A percentile compares a stretch with the other conserved stretches of the same genome.
These are phyloP conservation scores for Pisolithus microcarpus DNA, from an alignment of 768 basidiomycete genomes.

Conservation along the genomic window DNA sequence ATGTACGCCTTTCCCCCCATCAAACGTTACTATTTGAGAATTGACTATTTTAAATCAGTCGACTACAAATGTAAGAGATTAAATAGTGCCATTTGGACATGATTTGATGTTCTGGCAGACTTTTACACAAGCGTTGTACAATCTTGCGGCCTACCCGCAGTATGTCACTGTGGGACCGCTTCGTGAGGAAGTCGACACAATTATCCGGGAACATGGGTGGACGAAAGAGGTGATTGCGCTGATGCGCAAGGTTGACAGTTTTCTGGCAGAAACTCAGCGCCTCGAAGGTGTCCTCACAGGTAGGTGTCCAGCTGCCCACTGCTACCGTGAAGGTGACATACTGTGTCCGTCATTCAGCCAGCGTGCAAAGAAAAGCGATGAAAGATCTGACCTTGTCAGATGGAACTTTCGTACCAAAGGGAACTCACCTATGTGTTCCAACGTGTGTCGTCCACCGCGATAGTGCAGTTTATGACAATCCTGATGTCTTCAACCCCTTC, in stretches of 20 bases:
- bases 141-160: conserved; percentile 31
- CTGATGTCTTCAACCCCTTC: conserved; percentile 39
- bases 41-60: neutral
- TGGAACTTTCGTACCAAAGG: conserved; percentile 31
- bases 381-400: conserved; percentile 31
- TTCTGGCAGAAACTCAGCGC: conserved; percentile 32
- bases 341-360: too few species aligned
- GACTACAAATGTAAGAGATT: neutral
- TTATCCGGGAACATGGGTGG: conserved; percentile 25
- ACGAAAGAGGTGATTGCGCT: conserved; percentile 20
- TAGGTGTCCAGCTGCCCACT: too few species aligned
- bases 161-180: conserved; percentile 28
- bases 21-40: neutral
- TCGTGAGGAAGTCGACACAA: conserved; percentile 31
- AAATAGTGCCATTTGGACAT: neutral
- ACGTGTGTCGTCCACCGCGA: conserved; percentile 16
- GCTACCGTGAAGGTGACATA: too few species aligned
- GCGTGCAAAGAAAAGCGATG: too few species aligned
- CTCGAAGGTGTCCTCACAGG: conserved; percentile 26
- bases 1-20: conserved; percentile 6
- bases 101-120: conserved; percentile 11
- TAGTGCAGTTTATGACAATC: conserved; percentile 22
- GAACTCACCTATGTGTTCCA: conserved; percentile 20
- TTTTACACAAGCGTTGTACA: conserved; percentile 29
- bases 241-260: conserved; percentile 34